A percentile compares a stretch with the other conserved stretches of the same genome.
Conservation (phyloP, 2,329 filamentous ascomycete species). For the Apiospora saccharicola region DNA sequence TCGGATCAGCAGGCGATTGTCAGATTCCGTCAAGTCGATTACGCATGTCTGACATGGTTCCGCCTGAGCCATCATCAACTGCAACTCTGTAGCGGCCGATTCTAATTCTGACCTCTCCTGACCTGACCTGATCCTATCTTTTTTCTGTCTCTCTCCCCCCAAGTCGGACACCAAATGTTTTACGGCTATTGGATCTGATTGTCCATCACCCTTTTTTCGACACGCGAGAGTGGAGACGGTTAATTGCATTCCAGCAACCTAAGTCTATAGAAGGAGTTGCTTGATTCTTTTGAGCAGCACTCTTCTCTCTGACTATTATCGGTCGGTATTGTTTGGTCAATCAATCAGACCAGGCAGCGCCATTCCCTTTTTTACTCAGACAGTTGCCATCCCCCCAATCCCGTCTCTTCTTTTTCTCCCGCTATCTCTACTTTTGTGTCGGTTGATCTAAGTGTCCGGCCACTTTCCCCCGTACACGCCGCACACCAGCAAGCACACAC, state of each 20-base stretch:
- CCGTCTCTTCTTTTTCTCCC: background rate
- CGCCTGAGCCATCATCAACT: background rate
- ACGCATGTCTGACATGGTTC: conserved; percentile 20
- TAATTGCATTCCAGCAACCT: background rate
- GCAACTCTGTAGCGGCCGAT: conserved; percentile 4
- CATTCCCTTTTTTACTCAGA: background rate
- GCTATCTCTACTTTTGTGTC: conserved; percentile 7
- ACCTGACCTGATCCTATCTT: background rate
- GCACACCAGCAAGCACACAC: conserved; percentile 1
- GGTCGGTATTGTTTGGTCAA: conserved; percentile 14
- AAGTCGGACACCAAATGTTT: background rate
- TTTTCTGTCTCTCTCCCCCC: background rate
- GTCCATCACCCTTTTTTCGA: conserved; percentile 15
- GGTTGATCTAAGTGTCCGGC: conserved; percentile 2
- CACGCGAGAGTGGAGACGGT: conserved; percentile 22
- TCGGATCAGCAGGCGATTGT: background rate
- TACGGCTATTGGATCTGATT: conserved; percentile 2
- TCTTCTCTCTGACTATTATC: conserved; percentile 7
- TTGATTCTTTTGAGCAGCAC: conserved; percentile 1
- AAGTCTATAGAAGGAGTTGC: conserved; percentile 1
- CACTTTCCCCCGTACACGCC: background rate
- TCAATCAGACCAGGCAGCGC: conserved; percentile 8
- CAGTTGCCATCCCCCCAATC: background rate
- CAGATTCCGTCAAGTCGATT: background rate
- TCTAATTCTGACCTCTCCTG: background rate